Evolutionary conservation across 2,329 filamentous ascomycete genomes (phyloP), one percentile per base, ranked within the genome.

Genomic region (Metarhizium robertsii): DNA sequence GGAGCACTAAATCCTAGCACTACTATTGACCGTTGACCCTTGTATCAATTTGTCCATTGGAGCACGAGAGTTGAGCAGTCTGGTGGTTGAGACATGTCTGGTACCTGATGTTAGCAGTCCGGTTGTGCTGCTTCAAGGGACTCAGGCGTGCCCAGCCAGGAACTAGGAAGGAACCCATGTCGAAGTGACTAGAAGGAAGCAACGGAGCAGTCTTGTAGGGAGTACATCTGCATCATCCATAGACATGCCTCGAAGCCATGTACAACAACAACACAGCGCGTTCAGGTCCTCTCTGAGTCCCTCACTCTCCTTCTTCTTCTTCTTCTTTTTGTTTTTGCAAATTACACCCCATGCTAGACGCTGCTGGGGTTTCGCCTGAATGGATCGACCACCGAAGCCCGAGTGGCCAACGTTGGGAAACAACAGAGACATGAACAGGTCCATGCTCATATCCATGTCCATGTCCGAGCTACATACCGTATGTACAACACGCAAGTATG

Each of bases 341-440:
- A 45, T 45, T 20, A 45, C 7, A 45, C 42, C 42, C 16, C 16
- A 20, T 16, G 42, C 18, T 16, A 45, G n/a, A 20, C 16, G n/a
- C 18, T 45, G 42, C 42, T 20, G 18, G 16, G 42, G 18, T 45
- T 25, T 45, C 42, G 51, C 30, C 54, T 45, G 51, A 53, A 46
- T 29, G 48, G 42, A 48, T 48, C 20, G 11, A 36, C 38, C 42
- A 47, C 51, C 36, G 20, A 43, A 46, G 54, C 54, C 51, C 47
- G 51, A 56, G 55, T 50, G 55, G 55, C 51, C 51, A 53, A 53
- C 16, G 36, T 51, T 20, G 40, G 38, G 51, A 51, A 50, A 40
- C 40, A n/a, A 34, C 43, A 29, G 25, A 20, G 18, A 40, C 40
- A 50, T 29, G 25, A 25, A 29, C 38, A 29, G 34, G 16, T 20